Evolutionary conservation across 164 flowering plant genomes (phyloP), one percentile per base, ranked within the genome.

Genomic region (Taxillus chinensis): DNA sequence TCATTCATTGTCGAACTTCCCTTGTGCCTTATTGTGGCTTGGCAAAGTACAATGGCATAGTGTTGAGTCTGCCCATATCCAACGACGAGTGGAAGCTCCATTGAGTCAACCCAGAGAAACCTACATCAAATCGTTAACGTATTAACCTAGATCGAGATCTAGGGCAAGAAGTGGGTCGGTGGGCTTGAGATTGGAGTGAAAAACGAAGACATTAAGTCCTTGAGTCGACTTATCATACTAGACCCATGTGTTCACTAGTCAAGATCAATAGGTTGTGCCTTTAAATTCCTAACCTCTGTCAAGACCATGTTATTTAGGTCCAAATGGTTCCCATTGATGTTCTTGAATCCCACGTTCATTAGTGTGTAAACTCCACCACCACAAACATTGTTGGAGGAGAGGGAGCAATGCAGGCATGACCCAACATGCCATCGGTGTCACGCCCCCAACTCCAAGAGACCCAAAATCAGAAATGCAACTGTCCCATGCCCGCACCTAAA

Each of bases 81-180:
- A 84, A 81, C 0, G 82, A 77, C 3, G 99, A 90, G 45, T 74
- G 75, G 67, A 93, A 93, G 64, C 92, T 93, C 97, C 97, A 93
- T 67, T 93, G 99, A 12, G 97, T 90, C 14, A 95, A 89, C 27
- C 86, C 95, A 37, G 89, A 80, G 67, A 93, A 90, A 5, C 97
- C 97, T 65, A 93, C 90, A 86, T 82, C 63, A 76, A 77, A 63
- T 91, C 97, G 59, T 67, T 70, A 17, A 86, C 77, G 60, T 70
- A 81, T 62, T 65, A 75, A 61, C 55, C 73, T 13, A 90, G 78
- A 70, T 84, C 87, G 4, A 93, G 63, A 45, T 14, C 40, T 41
- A 74, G 16, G 0, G 88, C 79, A 55, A 93, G 45, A 55, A 86
- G 41, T 8, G 96, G 88, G 3, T 56, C 57, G 15, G 65, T 67